Evolutionary conservation across 1,284 basidiomycete species (phyloP), one percentile per base, ranked within the genome.

Genomic region (Puccinia polysora): DNA sequence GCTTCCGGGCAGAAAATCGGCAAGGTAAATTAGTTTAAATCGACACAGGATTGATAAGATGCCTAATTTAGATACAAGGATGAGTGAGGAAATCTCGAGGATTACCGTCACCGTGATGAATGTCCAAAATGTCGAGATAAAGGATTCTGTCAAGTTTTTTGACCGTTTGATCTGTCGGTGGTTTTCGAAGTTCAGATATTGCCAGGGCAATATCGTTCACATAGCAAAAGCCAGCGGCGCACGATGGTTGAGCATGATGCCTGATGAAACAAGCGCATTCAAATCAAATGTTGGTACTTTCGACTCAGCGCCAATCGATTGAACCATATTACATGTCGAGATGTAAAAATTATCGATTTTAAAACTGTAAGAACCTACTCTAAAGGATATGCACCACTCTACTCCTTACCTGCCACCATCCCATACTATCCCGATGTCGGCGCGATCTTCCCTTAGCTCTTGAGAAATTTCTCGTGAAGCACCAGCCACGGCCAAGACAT

Each of bases 71-170:
- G n/a, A n/a, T n/a, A n/a, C n/a, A 38, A 55, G 20, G 32, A 80
- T 74, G 81, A 77, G 74, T 76, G 67, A 38, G 32, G 1, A 43
- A 25, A 20, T 8, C 8, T 45, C 10, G 84, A 0, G 88, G 88
- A 38, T 94, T 90, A 0, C 87, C 92, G 77, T 97, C 93, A 4
- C 89, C 89, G 77, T 89, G 92, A 79, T 97, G 94, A 1, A 97
- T 82, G 79, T 97, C 93, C 15, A 97, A 81, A 55, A 52, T 52
- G 79, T 97, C 93, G 60, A 97, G 83, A 80, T 96, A 96, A 84
- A 95, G 86, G 25, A 92, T 83, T 1, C 88, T 85, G 0, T 88
- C 83, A 76, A 86, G 85, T 56, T 80, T 74, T 76, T 43, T 52
- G 23, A 49, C 50, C 8, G 28, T 45, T 60, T 53, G 63, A 43